Evolutionary conservation across 345 rosid genomes (phyloP).

Genomic region (Crucihimalaya himalaica): DNA sequence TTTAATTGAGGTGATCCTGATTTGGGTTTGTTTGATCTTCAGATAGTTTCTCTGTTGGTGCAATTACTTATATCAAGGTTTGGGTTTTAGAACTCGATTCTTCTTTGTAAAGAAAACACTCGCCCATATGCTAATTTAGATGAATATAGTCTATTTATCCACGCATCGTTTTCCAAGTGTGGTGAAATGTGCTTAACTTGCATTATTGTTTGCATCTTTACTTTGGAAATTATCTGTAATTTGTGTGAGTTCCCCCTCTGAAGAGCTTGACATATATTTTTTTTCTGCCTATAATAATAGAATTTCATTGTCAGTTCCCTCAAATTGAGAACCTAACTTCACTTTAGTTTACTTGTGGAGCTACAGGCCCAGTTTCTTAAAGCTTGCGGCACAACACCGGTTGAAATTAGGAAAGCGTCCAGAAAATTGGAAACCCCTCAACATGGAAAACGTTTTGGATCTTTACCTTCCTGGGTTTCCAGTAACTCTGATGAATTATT

Average conservation of each 20-base stretch:
- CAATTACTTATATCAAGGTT: slow-evolving; percentile 95
- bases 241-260: too few species aligned
- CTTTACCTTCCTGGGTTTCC: slow-evolving; percentile 58
- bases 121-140: too few species aligned
- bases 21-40: slow-evolving; percentile 24
- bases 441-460: slow-evolving; percentile 32
- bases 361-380: slow-evolving; percentile 69
- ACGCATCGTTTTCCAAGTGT: too few species aligned
- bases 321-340: not conserved
- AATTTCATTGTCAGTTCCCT: not conserved
- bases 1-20: not conserved
- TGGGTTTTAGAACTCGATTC: too few species aligned
- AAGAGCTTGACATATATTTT: not conserved
- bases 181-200: not conserved
- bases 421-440: slow-evolving; percentile 47
- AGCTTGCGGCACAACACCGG: too few species aligned
- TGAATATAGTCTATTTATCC: not conserved
- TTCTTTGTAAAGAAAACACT: slow-evolving; percentile 37
- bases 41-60: slow-evolving; percentile 92
- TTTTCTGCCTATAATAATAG: not conserved
- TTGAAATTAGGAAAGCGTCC: too few species aligned
- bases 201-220: not conserved
- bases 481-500: slow-evolving; percentile 42
- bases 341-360: not conserved
- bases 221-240: not conserved